Conservation (phyloP, 208 protist species). For the Balamuthia mandrillaris region DNA sequence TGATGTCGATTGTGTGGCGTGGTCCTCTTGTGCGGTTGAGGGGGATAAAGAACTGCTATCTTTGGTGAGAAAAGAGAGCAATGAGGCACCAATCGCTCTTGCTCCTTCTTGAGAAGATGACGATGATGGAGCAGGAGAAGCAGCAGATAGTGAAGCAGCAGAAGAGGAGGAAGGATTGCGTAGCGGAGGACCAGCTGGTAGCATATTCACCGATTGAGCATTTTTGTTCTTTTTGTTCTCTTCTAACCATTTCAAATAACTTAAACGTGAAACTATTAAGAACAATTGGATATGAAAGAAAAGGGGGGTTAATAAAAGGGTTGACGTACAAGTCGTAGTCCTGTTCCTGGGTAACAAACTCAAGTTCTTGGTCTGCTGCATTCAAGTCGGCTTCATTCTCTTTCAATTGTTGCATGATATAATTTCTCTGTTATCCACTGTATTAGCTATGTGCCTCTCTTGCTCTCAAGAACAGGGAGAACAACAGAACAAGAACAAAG, state of each 20-base stretch:
- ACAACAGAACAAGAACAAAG: not conserved
- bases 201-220: not conserved
- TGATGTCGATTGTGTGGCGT: not conserved
- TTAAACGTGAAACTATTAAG: not conserved
- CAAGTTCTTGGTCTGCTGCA: constrained; percentile 17
- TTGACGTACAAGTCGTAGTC: constrained; percentile 30
- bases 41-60: not conserved
- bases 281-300: not conserved
- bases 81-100: not conserved
- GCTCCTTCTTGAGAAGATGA: too few species aligned
- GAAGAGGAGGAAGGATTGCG: not conserved
- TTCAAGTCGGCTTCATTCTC: constrained; percentile 20
- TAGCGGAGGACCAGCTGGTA: not conserved
- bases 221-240: constrained; percentile 12
- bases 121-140: not conserved
- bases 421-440: not conserved
- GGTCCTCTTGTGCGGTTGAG: not conserved
- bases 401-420: constrained; percentile 21
- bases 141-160: not conserved
- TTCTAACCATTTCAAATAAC: constrained; percentile 36
- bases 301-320: not conserved
- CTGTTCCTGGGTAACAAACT: constrained; percentile 1
- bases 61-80: not conserved
- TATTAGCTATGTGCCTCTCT: not conserved
- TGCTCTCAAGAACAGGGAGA: not conserved